A percentile compares a stretch with the other conserved stretches of the same genome.
Conservation (phyloP, 805 yeast genomes). For the Kregervanrija fluxuum region DNA sequence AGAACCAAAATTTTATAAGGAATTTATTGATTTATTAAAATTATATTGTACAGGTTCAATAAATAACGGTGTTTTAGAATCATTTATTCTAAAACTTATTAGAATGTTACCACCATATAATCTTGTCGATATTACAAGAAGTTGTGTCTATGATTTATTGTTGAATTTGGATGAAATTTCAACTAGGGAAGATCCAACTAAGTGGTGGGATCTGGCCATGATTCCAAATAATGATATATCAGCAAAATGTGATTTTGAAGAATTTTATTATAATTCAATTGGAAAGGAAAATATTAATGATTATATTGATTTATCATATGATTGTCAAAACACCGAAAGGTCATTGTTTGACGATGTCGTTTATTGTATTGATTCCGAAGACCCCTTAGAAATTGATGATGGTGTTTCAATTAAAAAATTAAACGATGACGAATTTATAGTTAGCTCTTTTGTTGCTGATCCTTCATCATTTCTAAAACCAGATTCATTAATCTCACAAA, state of each 20-base stretch:
- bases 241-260: conserved; percentile 35
- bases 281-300: conserved; percentile 12
- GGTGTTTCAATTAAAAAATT: conserved; percentile 57
- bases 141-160: conserved; percentile 47
- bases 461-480: conserved; percentile 62
- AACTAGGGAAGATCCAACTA: conserved; percentile 40
- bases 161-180: conserved; percentile 23
- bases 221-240: conserved; percentile 39
- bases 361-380: conserved; percentile 75
- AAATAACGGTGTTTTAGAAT: conserved; percentile 38
- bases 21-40: conserved; percentile 39
- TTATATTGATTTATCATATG: conserved; percentile 14
- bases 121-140: conserved; percentile 41
- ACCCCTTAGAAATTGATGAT: conserved; percentile 90
- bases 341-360: conserved; percentile 41
- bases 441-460: conserved; percentile 80
- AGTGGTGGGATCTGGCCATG: conserved; percentile 40
- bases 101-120: conserved; percentile 25
- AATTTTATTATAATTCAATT: conserved; percentile 32
- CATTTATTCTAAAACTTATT: conserved; percentile 38
- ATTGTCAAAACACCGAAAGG: conserved; percentile 22
- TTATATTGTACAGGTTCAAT: conserved; percentile 52
- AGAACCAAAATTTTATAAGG: conserved; percentile 27
- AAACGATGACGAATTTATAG: conserved; percentile 27
- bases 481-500: conserved; percentile 32